Percentiles rank a stretch among this genome's conserved stretches.
phyloP scores from a whole-genome alignment of 2,329 filamentous ascomycete genomes.

The Botrytis sinoallii region DNA sequence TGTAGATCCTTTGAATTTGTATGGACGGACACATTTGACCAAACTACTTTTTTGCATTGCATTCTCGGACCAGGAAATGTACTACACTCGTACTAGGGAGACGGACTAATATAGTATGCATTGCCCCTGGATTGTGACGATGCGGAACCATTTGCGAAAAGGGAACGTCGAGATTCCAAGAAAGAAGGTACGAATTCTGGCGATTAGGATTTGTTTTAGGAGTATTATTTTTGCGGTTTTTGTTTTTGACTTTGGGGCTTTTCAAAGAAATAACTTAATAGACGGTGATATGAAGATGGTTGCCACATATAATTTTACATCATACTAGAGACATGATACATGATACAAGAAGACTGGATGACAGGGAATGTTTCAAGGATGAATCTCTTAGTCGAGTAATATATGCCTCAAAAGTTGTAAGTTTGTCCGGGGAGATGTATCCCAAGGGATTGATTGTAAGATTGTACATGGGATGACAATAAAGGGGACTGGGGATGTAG shows the following conservation, averaged over 20 bases:
- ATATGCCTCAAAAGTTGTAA: neutral
- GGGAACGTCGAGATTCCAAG: neutral
- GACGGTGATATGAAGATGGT: neutral
- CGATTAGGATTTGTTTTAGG: neutral
- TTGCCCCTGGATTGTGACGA: constrained; percentile 2
- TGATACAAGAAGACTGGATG: neutral
- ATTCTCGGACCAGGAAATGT: neutral
- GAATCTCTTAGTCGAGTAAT: neutral
- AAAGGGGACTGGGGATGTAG: neutral
- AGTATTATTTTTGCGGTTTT: neutral
- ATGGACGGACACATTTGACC: neutral
- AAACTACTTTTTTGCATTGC: neutral
- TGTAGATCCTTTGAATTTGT: neutral
- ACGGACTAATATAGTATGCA: neutral
- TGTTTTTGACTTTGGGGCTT: neutral
- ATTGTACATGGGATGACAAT: neutral
- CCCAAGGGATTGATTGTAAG: neutral
- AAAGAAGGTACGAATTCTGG: neutral
- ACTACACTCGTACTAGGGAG: neutral
- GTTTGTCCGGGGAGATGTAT: neutral
- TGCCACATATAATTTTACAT: neutral
- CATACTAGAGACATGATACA: neutral
- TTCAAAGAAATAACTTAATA: no score
- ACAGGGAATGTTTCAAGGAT: constrained; percentile 4
- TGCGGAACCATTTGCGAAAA: neutral